Evolutionary conservation across 306 rosid genomes (phyloP), one percentile per base, ranked within the genome.

Genomic region (Fragaria vesca): DNA sequence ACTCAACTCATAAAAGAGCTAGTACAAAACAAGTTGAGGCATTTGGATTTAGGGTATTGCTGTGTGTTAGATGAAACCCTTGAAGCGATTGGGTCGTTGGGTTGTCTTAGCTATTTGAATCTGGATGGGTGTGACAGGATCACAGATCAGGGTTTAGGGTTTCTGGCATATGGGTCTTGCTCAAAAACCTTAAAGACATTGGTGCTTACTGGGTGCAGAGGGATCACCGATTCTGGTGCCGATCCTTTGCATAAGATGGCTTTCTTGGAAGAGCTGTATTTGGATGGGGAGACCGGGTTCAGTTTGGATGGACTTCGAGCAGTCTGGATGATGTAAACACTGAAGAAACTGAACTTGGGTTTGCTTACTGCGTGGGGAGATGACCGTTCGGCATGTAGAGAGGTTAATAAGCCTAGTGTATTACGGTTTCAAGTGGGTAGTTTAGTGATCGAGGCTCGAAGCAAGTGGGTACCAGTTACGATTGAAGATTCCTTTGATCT

Each of bases 1-100:
- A 50, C 20, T 46, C 46, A 32, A 32, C 69, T 84, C 32, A 18
- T 46, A 7, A 26, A 54, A 9, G 52, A 32, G 34, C 34, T 32
- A 32, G 34, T 66, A 12, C 61, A 81, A 10, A 71, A 24, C 4
- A 75, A 71, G 48, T 54, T 83, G 75, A 63, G 50, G 46, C 60
- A 62, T 71, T 83, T 79, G 82, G 80, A 61, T 63, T 54, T 80
- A 66, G 78, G 80, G 17, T 8, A 73, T 73, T 84, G 80, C n/a
- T 68, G 58, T 18, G 55, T 60, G 74, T 69, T 73, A 13, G 84
- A 77, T 51, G 71, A 54, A 34, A 74, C 80, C 42, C 80, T 84
- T 13, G 82, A 68, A 62, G 84, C 80, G 11, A 73, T 77, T 36
- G 82, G 78, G 50, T 48, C 55, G 2, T 43, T 69, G 16, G 63